Base-by-base conservation (phyloP, 1,284 basidiomycete genomes). In the Pascua guehoae region DNA sequence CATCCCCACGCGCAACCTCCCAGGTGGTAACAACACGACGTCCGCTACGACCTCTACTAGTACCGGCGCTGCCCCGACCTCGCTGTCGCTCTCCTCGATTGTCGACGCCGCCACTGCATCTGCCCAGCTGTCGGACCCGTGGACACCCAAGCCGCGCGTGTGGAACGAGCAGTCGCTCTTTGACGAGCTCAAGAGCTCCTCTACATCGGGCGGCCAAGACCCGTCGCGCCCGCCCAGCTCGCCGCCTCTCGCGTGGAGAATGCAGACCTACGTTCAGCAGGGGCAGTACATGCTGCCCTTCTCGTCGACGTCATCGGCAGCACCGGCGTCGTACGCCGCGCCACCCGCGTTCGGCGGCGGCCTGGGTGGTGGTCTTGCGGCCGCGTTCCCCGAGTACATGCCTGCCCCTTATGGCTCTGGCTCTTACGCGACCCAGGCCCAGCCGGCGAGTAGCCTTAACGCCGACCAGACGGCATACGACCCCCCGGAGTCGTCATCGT, bases 81-180 rank as follows among this genome's bases (percentile, higher is more conserved):
- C 24, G 7, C 24, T 32, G 24, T 32, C 24, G 24, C 24, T 32
- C 24, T 32, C 24, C 24, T 32, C 24, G 24, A 32, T 32, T 32
- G 24, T 32, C 7, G 24, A 32, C 24, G 24, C 24, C 24, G 24
- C 24, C 24, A 7, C 24, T 32, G 24, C 24, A 32, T 32, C 24
- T 32, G 7, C 24, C 24, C 24, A 32, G 24, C 24, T 32, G 24
- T 32, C 24, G 24, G 24, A 32, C 24, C 52, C 48, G 42, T 55
- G 54, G 61, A 45, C 47, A 44, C 60, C 60, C 12, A 61, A 61
- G 51, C 56, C 60, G n/a, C 47, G 46, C 17, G 45, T 40, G 15
- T 61, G 60, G 60, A 45, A 41, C 38, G 53, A 58, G 44, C 52
- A 54, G 24, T 56, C 56, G 5, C 46, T 58, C 24, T 56, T 58